These are phyloP conservation scores for Candida sakaeoensis DNA, from an alignment of 805 yeast genomes.

Conservation along the genomic window DNA sequence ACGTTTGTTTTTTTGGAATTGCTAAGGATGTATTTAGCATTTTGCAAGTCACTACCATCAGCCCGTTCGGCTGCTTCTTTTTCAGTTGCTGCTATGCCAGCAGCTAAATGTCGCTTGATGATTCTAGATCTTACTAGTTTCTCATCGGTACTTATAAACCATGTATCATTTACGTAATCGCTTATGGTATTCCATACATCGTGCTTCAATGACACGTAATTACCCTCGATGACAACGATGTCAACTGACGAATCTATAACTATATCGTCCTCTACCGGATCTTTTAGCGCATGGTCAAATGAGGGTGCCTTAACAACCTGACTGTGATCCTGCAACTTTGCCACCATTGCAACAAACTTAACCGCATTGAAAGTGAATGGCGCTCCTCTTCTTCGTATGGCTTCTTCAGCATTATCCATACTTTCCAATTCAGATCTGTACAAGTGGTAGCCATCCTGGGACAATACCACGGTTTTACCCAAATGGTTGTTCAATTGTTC, in stretches of 20 bases:
- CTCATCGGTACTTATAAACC: constrained; percentile 49
- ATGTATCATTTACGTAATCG: constrained; percentile 37
- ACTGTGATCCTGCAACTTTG: constrained; percentile 14
- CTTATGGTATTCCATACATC: constrained; percentile 57
- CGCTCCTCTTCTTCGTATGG: constrained; percentile 71
- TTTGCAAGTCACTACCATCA: constrained; percentile 56
- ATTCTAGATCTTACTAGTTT: constrained; percentile 52
- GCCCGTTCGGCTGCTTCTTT: constrained; percentile 52
- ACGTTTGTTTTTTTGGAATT: constrained; percentile 18
- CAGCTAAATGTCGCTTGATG: constrained; percentile 58
- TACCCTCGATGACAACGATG: constrained; percentile 71
- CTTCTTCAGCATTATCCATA: constrained; percentile 53
- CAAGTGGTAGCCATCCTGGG: constrained; percentile 41
- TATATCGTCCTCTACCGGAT: constrained; percentile 60
- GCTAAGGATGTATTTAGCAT: constrained; percentile 46
- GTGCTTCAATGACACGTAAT: constrained; percentile 59
- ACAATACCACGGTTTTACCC: constrained; percentile 21
- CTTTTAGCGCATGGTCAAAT: constrained; percentile 71
- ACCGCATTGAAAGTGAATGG: constrained; percentile 79
- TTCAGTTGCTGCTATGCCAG: constrained; percentile 48
- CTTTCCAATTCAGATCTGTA: constrained; percentile 26
- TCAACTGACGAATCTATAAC: constrained; percentile 42
- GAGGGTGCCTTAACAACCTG: constrained; percentile 48
- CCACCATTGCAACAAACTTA: constrained; percentile 22
- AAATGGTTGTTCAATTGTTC: constrained; percentile 14